Base-by-base conservation (phyloP, 2,329 filamentous ascomycete species). In the Coniochaeta prunicola region DNA sequence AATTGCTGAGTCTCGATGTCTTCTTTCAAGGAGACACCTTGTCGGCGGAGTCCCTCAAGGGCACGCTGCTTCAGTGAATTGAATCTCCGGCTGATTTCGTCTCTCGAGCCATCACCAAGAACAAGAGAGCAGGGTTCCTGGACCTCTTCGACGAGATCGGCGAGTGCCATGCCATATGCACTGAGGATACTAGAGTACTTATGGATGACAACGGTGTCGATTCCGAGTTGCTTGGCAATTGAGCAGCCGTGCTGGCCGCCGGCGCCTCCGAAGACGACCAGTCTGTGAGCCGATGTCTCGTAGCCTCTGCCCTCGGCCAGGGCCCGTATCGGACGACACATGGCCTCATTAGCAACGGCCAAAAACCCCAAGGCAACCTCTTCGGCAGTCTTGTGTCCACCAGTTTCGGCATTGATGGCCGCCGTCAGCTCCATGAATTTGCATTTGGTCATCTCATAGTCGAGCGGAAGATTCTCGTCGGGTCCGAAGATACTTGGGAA, bases 401-500 rank as follows among this genome's bases (percentile, higher is more conserved):
- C 28, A 13, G n/a, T 53, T 17, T 50, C 42, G 6, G 17, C 40
- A 30, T 76, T 76, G 60, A 76, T 69, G 4, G 62, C 63, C 9
- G 64, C 63, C 1, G 73, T 71, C 24, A 77, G 61, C 24, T 71
- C 64, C 33, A 66, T 56, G 56, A 76, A 75, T 48, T 70, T 72
- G 38, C 65, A 60, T 30, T 62, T 64, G 2, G 67, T 67, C 5
- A 71, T 63, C 12, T 72, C 71, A 19, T 64, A 63, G 48, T 76
- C 74, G 4, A 77, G 67, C 3, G 72, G 60, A 64, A 84, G 76
- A 57, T 88, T 76, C 67, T 87, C 86, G 45, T 84, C 81, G 63
- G 83, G 82, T 28, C 85, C 86, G 58, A 88, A 88, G 59, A 88
- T 88, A 64, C 85, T 84, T 0, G 84, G 85, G 64, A 88, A 88